Evolutionary conservation across 2,329 filamentous ascomycete genomes (phyloP), one percentile per base, ranked within the genome.

Genomic region (Metarhizium rileyi): DNA sequence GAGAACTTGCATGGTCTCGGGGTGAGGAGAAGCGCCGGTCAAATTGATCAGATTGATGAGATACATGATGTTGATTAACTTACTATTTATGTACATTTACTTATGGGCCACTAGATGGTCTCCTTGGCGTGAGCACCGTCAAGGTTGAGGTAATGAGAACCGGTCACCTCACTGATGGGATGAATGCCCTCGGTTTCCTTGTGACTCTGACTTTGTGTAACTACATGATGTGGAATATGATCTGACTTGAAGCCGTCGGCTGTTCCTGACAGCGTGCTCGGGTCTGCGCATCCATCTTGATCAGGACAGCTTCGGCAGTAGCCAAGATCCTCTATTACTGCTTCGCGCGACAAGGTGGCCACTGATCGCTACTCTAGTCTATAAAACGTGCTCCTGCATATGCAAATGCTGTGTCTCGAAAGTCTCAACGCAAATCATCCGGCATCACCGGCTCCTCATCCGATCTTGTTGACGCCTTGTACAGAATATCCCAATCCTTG

Each of bases 61-160:
- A 54, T 55, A 57, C 55, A 63, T 52, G 57, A 61, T 62, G 60
- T 63, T 61, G 61, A 62, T 57, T 57, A 62, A n/a, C n/a, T n/a
- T n/a, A n/a, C n/a, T 62, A 57, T 52, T 48, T 50, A 56, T 53
- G 46, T 53, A 50, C 42, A 57, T 48, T 20, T 44, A 8, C 23
- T 44, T 20, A 23, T 26, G 62, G 64, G 58, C 64, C 62, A 65
- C 63, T 55, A 57, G 59, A 61, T 60, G 63, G 62, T 64, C 64
- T 66, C 63, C 64, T 59, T 64, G 65, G 56, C 60, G 58, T 48
- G 56, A 59, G 54, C 54, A 49, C 57, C 57, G 64, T 61, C 58
- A 61, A 59, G 64, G 61, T 66, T 14, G 64, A 65, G 65, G 65
- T 61, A 67, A 66, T 67, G 59, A 63, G 63, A 65, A 50, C 61